Percentiles rank a stretch among this genome's conserved stretches.
Evolutionary conservation across 2,329 filamentous ascomycete genomes (phyloP).

Genomic region (Cladosporium sp.): DNA sequence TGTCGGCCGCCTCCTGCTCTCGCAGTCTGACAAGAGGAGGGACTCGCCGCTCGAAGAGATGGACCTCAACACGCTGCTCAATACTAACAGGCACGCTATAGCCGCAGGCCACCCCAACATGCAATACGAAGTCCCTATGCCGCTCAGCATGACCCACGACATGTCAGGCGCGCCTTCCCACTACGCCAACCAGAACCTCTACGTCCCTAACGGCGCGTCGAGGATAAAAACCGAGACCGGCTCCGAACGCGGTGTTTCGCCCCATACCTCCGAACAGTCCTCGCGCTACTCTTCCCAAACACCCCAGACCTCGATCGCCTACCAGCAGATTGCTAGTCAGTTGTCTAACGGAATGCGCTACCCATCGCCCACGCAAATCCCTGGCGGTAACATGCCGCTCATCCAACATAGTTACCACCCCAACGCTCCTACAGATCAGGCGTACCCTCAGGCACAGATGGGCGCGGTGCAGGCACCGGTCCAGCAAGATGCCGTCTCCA

Average conservation of each 20-base stretch:
- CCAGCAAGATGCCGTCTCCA: slow-evolving; percentile 41
- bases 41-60: slow-evolving; percentile 40
- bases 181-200: slow-evolving; percentile 46
- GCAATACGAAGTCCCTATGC: slow-evolving; percentile 43
- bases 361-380: slow-evolving; percentile 53
- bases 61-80: slow-evolving; percentile 41
- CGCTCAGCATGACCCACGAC: slow-evolving; percentile 37
- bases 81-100: slow-evolving; percentile 41
- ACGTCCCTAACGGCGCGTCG: slow-evolving; percentile 51
- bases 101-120: slow-evolving; percentile 39
- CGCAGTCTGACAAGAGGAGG: slow-evolving; percentile 38
- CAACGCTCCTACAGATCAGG: slow-evolving; percentile 48
- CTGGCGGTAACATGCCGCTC: slow-evolving; percentile 48
- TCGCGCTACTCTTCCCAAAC: slow-evolving; percentile 61
- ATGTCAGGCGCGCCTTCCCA: slow-evolving; percentile 34
- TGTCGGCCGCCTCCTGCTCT: slow-evolving; percentile 34
- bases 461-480: slow-evolving; percentile 36
- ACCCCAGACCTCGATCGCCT: slow-evolving; percentile 51
- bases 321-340: slow-evolving; percentile 52
- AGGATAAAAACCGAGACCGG: slow-evolving; percentile 60
- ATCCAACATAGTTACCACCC: slow-evolving; percentile 58
- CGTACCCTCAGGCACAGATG: slow-evolving; percentile 44
- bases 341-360: slow-evolving; percentile 57
- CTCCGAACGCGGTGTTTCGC: slow-evolving; percentile 60
- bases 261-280: slow-evolving; percentile 57